Base-by-base conservation (phyloP, 495 filamentous ascomycete genomes). In the Podospora australis region DNA sequence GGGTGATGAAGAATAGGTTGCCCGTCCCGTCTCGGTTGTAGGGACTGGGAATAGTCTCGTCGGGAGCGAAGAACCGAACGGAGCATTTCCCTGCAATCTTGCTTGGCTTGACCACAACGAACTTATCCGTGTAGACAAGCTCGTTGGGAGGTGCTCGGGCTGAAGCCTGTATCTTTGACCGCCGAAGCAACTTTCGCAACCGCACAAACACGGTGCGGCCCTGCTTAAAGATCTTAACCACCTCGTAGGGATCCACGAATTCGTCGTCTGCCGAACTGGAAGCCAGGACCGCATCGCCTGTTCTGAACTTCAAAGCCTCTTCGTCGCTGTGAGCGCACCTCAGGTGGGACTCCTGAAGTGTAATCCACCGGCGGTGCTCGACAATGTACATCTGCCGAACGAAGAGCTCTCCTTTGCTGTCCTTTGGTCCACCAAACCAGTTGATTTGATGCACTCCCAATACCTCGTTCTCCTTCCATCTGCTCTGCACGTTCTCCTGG, bases 341-440 rank as follows among this genome's bases (percentile, higher is more conserved):
- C 26, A 78, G 60, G 40, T 74, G 70, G 13, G 67, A 74, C 20
- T 71, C 51, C 16, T 70, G 55, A 0, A 88, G 57, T 0, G 79
- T 77, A 0, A 77, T 59, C 69, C 71, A 65, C 58, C 70, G 49
- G 69, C 70, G 58, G 41, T 70, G 68, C 38, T 67, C 63, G 22
- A 74, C 71, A 20, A 75, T 57, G 59, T 86, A 88, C 7, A 72
- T 79, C 54, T 86, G 83, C 4, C 86, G 77, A 19, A 88, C 68
- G 46, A 88, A 84, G 49, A 78, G 78, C 13, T 78, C 76, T 3
- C 67, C 64, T 0, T 55, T 54, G 4, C 60, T 60, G 13, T 60
- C 63, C 17, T 66, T 60, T 0, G 77, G 74, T 7, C 39, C 58
- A 4, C 72, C 70, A 39, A 74, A 74, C 67, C 80, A 87, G 21